Evolutionary conservation across 441 rosid genomes (phyloP).

Genomic region (Manihot esculenta): DNA sequence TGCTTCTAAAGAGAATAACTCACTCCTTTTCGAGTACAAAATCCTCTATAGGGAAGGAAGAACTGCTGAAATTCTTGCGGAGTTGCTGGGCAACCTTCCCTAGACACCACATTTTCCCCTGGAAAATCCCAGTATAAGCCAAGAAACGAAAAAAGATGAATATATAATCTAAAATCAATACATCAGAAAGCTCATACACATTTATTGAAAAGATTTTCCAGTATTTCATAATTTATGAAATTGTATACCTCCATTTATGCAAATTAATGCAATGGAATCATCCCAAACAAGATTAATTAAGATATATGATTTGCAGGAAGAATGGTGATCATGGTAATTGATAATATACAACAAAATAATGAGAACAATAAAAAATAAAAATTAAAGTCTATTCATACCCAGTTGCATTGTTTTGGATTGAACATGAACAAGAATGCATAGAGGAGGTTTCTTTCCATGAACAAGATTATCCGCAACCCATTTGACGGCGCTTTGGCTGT

Average conservation of each 20-base stretch:
- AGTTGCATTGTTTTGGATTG: conserved; percentile 29
- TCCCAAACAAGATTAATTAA: too few relatives aligned
- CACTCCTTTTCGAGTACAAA: conserved; percentile 69
- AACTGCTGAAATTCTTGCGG: conserved; percentile 39
- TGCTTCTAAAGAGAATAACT: conserved; percentile 19
- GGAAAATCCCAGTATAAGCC: conserved; percentile 17
- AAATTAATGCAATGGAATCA: too few relatives aligned
- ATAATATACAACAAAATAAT: conserved; percentile 2
- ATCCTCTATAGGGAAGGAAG: conserved; percentile 64
- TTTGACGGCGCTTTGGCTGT: conserved; percentile 65
- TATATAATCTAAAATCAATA: too few relatives aligned
- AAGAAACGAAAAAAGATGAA: neutral
- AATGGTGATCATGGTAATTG: neutral
- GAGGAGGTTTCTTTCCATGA: conserved; percentile 11
- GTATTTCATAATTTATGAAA: too few relatives aligned
- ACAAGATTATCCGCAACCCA: conserved; percentile 67
- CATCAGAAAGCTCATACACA: too few relatives aligned
- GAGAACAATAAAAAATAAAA: neutral
- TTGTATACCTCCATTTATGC: too few relatives aligned
- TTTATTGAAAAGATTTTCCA: too few relatives aligned
- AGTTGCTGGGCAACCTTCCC: conserved; percentile 43
- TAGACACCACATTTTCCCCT: conserved; percentile 35
- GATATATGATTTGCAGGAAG: too few relatives aligned
- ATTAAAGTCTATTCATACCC: conserved; percentile 9
- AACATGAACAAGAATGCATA: conserved; percentile 62